Base-by-base conservation (phyloP, 1,284 basidiomycete genomes). In the Somion occarium region DNA sequence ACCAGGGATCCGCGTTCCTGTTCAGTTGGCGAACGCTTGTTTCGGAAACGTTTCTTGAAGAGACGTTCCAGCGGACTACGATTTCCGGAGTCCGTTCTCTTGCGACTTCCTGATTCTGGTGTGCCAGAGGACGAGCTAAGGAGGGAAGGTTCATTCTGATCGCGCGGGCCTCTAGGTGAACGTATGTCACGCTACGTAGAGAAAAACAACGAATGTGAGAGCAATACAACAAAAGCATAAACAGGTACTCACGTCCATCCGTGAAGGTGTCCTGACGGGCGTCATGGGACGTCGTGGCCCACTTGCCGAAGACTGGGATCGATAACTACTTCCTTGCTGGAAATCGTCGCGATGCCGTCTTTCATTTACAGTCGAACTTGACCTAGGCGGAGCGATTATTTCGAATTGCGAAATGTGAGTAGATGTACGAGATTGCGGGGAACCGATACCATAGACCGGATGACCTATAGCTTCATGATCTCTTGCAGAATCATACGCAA, bases 371-470 rank as follows among this genome's bases (percentile, higher is more conserved):
- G 30, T 15, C 15, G 30, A 34, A 34, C 15, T 7, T 7, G 30
- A 34, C 20, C 52, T 47, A 3, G 60, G 56, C 13, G 57, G 53
- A 37, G 49, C 57, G 24, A 63, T 52, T 20, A 65, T 53, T 38
- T 63, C 63, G 48, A 61, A 64, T 53, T 66, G 59, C 7, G 62
- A 64, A 22, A 65, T 61, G 27, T 49, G 59, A 18, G 65, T 65
- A 39, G 61, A 62, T 34, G 64, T 60, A 24, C 59, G 54, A 5
- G 62, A 64, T 25, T 56, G 57, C 9, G 65, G 64, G 3, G 64
- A 64, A 44, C 59, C 53, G 5, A 58, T 53, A 18, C 52, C 54
- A 49, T 48, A 49, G 38, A 23, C 34, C 18, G 20, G 0, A 34
- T 50, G 13, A 47, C 18, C 13, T 54, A 44, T 30, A n/a, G 55